Conservation (phyloP, 1,284 basidiomycete genomes). For the Sphaerobolus stellatus region DNA sequence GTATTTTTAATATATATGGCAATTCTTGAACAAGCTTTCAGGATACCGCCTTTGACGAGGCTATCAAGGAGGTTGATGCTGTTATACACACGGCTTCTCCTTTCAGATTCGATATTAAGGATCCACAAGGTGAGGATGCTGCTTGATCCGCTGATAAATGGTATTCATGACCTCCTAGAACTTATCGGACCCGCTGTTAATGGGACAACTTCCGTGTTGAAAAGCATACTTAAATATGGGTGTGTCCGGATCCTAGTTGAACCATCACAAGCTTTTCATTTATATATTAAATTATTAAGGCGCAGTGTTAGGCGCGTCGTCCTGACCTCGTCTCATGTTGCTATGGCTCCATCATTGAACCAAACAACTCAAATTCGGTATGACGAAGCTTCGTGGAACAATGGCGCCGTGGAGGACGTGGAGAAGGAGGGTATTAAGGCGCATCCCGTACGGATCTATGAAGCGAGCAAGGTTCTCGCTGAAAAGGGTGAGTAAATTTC, state of each 20-base stretch:
- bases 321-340: slow-evolving; percentile 2
- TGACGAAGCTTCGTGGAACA: slow-evolving; percentile 63
- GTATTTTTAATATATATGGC: background rate
- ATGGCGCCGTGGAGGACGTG: slow-evolving; percentile 44
- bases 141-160: background rate
- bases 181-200: slow-evolving; percentile 42
- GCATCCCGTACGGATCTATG: slow-evolving; percentile 32
- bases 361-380: slow-evolving; percentile 28
- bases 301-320: slow-evolving; percentile 1
- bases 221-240: slow-evolving; percentile 37
- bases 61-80: slow-evolving; percentile 30
- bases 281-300: too few species aligned
- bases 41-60: slow-evolving; percentile 33
- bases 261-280: too few species aligned
- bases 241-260: slow-evolving; percentile 15
- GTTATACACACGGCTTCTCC: slow-evolving; percentile 31
- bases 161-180: slow-evolving; percentile 24
- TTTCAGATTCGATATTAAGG: slow-evolving; percentile 17
- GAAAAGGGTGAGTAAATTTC: too few species aligned
- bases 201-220: slow-evolving; percentile 41
- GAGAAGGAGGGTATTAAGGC: slow-evolving; percentile 45
- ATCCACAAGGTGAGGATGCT: slow-evolving; percentile 16
- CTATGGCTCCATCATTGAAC: slow-evolving; percentile 16
- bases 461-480: slow-evolving; percentile 46
- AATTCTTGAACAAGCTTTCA: slow-evolving; percentile 4